phyloP scores from a whole-genome alignment of 352 stramenopile species.

The Globisporangium yorkense region DNA sequence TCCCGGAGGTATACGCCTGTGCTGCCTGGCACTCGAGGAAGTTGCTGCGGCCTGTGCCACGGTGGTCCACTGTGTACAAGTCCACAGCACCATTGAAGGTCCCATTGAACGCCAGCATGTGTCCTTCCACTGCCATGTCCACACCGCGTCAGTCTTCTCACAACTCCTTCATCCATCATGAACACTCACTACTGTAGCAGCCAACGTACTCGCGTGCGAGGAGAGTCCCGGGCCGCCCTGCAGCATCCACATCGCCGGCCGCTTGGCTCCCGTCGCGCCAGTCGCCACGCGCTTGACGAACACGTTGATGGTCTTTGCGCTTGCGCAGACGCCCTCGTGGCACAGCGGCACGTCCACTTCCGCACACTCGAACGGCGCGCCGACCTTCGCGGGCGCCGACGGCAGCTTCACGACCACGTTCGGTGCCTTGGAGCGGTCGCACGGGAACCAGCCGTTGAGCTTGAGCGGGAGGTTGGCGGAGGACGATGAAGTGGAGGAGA shows the following conservation, averaged over 20 bases:
- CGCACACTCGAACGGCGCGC: slow-evolving; percentile 19
- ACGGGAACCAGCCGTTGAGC: slow-evolving; percentile 21
- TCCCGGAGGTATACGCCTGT: slow-evolving; percentile 18
- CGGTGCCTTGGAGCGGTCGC: neutral
- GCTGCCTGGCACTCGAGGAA: slow-evolving; percentile 36
- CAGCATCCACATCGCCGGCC: slow-evolving; percentile 19
- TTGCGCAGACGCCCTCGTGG: slow-evolving; percentile 16
- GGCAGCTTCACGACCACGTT: neutral
- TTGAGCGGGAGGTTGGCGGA: neutral
- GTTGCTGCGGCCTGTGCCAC: slow-evolving; percentile 36
- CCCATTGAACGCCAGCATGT: slow-evolving; percentile 16
- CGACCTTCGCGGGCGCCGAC: neutral
- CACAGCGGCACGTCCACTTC: slow-evolving; percentile 26
- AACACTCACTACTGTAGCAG: neutral
- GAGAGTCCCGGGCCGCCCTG: slow-evolving; percentile 23
- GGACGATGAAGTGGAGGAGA: neutral
- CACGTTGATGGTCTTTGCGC: slow-evolving; percentile 18
- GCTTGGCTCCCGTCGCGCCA: neutral
- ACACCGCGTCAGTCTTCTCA: neutral
- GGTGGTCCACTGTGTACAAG: slow-evolving; percentile 54
- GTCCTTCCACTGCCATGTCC: slow-evolving; percentile 19
- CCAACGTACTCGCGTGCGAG: slow-evolving; percentile 14
- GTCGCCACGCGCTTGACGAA: slow-evolving; percentile 22
- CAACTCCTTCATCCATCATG: neutral
- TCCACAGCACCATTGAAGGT: slow-evolving; percentile 13